Conservation (phyloP, 192 early-diverging fungal species). For the Linnemannia elongata region DNA sequence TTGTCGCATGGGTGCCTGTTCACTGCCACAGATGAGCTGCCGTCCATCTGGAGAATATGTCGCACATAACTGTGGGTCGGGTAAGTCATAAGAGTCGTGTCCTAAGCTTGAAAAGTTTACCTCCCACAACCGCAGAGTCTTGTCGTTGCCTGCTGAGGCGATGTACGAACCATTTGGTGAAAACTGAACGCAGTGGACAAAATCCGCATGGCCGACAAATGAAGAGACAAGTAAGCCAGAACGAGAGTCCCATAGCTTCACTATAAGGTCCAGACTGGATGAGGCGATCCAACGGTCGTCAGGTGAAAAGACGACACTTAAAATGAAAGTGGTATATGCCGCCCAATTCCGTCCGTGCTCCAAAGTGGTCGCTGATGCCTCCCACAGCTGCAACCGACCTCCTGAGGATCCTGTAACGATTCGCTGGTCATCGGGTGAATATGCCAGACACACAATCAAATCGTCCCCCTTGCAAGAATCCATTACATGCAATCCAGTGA, state of each 20-base stretch:
- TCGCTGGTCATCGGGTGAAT: background rate
- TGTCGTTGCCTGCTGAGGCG: background rate
- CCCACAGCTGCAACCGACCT: background rate
- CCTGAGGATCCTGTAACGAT: background rate
- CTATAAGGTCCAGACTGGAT: background rate
- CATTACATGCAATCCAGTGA: too few species aligned
- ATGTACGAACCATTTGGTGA: background rate
- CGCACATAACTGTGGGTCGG: background rate
- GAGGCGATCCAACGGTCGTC: background rate
- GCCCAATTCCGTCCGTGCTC: background rate
- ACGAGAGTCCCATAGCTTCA: background rate
- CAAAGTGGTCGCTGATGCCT: background rate
- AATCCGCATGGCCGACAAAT: background rate
- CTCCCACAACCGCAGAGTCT: background rate
- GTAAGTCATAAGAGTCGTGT: too few species aligned
- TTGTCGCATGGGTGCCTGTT: background rate
- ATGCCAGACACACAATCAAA: background rate
- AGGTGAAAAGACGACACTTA: background rate
- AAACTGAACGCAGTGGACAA: background rate
- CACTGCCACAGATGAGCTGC: background rate
- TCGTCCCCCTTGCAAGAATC: too few species aligned
- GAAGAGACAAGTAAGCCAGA: background rate
- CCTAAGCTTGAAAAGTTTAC: background rate
- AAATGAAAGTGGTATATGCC: background rate
- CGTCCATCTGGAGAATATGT: conserved; percentile 3